These are phyloP conservation scores for Lipomyces mesembrius DNA, from an alignment of 805 yeast genomes.

Conservation along the genomic window DNA sequence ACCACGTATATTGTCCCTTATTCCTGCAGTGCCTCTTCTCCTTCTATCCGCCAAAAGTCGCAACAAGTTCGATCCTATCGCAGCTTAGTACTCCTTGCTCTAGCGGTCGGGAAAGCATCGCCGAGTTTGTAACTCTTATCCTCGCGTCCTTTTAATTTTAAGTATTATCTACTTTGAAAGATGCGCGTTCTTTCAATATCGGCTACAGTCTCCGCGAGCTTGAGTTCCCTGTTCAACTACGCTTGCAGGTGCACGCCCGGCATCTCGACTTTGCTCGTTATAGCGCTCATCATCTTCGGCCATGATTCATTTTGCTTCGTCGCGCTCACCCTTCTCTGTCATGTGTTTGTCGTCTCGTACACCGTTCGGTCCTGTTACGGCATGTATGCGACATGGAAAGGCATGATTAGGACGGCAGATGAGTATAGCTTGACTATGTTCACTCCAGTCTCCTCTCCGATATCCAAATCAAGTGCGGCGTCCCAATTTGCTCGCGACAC, in stretches of 20 bases:
- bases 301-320: conserved; percentile 6
- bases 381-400: conserved; percentile 21
- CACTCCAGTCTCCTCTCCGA: not conserved
- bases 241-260: conserved; percentile 24
- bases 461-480: not conserved
- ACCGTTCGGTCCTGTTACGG: conserved; percentile 36
- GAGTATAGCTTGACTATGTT: not conserved
- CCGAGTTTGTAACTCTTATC: not conserved
- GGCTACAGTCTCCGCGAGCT: conserved; percentile 7
- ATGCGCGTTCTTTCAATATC: conserved; percentile 24
- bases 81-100: too few relatives aligned
- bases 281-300: conserved; percentile 4
- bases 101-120: not conserved
- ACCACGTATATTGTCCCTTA: too few relatives aligned
- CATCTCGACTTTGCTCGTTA: conserved; percentile 20
- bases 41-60: too few relatives aligned
- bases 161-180: not conserved
- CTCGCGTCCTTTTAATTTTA: not conserved
- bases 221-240: conserved; percentile 5
- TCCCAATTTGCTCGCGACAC: not conserved
- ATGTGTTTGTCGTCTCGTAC: conserved; percentile 30
- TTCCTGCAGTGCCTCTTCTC: too few relatives aligned
- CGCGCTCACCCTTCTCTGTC: conserved; percentile 20
- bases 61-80: too few relatives aligned
- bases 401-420: not conserved